A percentile compares a stretch with the other conserved stretches of the same genome.
Evolutionary conservation across 495 filamentous ascomycete genomes (phyloP).

Genomic region (Penicillium parvum): DNA sequence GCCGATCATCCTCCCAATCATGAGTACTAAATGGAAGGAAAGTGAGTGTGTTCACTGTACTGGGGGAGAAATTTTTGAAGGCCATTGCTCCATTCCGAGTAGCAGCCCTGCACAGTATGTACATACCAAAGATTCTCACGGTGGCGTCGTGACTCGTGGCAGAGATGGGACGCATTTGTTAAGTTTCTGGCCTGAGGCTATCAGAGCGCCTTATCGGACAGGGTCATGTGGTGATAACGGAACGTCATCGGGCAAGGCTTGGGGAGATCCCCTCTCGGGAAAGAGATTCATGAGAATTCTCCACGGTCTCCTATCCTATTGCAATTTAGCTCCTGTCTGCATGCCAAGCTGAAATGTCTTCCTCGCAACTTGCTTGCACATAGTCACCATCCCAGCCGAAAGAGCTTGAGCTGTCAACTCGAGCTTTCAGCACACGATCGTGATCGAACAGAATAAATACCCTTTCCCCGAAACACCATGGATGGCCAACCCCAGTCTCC

Average conservation of each 20-base stretch:
- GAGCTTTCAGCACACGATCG: neutral
- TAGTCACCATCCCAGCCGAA: neutral
- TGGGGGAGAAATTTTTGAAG: no score
- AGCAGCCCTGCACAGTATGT: neutral
- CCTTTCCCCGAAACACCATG: constrained; percentile 24
- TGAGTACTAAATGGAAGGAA: no score
- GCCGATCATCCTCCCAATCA: no score
- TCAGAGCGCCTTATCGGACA: neutral
- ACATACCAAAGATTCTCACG: neutral
- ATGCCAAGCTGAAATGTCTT: neutral
- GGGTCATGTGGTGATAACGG: constrained; percentile 13
- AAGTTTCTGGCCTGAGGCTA: constrained; percentile 2
- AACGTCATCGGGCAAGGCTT: neutral
- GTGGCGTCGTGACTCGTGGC: neutral
- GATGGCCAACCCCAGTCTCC: constrained; percentile 23
- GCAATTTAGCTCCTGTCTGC: neutral
- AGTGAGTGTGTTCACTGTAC: no score
- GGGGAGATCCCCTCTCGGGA: constrained; percentile 1
- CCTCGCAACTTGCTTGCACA: neutral
- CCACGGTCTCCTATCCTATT: neutral
- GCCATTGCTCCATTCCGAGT: no score
- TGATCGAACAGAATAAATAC: neutral
- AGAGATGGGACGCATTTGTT: no score
- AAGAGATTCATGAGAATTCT: no score
- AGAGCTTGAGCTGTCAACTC: neutral